These are phyloP conservation scores for Penicillium griseofulvum DNA, from an alignment of 2,329 filamentous ascomycete species.

Conservation along the genomic window DNA sequence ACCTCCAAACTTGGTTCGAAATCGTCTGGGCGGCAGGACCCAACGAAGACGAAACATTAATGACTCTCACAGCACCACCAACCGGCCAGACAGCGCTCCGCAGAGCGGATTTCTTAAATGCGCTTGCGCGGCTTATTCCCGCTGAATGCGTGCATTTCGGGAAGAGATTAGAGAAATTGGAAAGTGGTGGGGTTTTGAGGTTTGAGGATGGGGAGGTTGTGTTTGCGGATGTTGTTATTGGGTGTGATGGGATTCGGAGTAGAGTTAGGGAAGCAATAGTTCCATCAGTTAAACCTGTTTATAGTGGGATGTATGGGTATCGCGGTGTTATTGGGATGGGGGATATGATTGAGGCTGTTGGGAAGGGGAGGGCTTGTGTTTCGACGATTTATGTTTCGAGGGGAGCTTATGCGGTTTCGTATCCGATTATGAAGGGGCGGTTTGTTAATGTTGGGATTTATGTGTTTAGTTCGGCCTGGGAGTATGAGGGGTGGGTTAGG, in stretches of 20 bases:
- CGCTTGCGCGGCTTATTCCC: conserved; percentile 32
- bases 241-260: conserved; percentile 39
- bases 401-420: conserved; percentile 33
- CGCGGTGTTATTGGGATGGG: conserved; percentile 37
- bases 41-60: conserved; percentile 24
- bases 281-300: no score
- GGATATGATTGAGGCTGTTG: conserved; percentile 32
- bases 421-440: conserved; percentile 34
- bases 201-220: conserved; percentile 35
- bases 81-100: conserved; percentile 35
- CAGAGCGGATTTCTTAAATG: conserved; percentile 35
- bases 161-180: conserved; percentile 20
- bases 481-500: conserved; percentile 31
- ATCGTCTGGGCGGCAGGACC: conserved; percentile 27
- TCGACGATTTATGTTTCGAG: conserved; percentile 33
- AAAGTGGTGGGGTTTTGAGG: neutral
- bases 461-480: conserved; percentile 27
- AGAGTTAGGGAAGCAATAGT: no score
- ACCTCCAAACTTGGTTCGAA: conserved; percentile 35
- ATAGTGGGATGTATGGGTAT: conserved; percentile 37
- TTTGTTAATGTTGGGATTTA: conserved; percentile 37
- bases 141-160: conserved; percentile 31
- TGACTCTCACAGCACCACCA: conserved; percentile 31
- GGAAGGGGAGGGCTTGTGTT: conserved; percentile 31
- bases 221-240: conserved; percentile 33